Conservation (phyloP, 805 yeast genomes). For the Barnettozyma sp. region DNA sequence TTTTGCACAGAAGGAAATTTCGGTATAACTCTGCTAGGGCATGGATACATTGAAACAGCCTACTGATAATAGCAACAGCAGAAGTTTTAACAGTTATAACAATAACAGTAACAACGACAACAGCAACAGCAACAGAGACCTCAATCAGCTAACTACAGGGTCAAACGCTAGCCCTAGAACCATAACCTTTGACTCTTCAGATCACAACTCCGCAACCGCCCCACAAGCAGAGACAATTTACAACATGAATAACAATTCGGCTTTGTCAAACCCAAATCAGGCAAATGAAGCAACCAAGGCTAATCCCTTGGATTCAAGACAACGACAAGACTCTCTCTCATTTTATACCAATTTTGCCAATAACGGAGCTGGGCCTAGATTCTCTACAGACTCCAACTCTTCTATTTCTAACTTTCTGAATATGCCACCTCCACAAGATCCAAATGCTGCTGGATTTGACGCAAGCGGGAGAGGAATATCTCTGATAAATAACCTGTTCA, state of each 20-base stretch:
- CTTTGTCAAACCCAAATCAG: conserved; percentile 5
- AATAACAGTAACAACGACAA: too few species aligned
- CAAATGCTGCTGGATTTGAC: conserved; percentile 15
- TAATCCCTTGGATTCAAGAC: conserved; percentile 11
- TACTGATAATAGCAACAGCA: neutral
- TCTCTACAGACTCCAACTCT: conserved; percentile 26
- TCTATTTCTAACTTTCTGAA: conserved; percentile 20
- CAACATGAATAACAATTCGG: conserved; percentile 6
- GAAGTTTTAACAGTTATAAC: too few species aligned
- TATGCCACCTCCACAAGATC: conserved; percentile 13
- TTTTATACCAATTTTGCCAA: conserved; percentile 20
- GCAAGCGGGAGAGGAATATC: conserved; percentile 23
- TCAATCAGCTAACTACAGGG: neutral
- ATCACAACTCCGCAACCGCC: conserved; percentile 2
- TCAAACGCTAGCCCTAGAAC: conserved; percentile 12
- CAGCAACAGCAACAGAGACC: neutral
- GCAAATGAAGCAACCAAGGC: conserved; percentile 6
- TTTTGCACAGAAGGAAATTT: too few species aligned
- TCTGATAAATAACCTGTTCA: conserved; percentile 22
- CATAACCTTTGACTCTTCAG: conserved; percentile 13
- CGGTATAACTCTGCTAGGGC: neutral
- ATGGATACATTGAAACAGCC: conserved; percentile 14
- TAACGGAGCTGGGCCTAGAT: conserved; percentile 21
- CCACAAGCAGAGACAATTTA: neutral
- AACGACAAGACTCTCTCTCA: conserved; percentile 25